Base-by-base conservation (phyloP, 2,329 filamentous ascomycete species). In the Madurella fahalii region DNA sequence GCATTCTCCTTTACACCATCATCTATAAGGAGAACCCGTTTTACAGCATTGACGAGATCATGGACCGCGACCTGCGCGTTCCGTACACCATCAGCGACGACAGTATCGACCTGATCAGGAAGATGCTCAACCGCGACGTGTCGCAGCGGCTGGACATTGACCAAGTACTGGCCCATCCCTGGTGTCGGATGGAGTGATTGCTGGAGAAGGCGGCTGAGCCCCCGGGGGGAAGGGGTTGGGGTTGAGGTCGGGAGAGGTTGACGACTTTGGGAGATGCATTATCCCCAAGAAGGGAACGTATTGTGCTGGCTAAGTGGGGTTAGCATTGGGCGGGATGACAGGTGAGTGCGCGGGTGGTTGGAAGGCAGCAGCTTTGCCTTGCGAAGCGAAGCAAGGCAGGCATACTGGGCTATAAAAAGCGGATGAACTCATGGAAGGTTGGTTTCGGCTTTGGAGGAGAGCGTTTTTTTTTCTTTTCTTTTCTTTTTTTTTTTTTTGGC, bases 1-100 rank as follows among this genome's bases (percentile, higher is more conserved):
- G 94, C 20, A 97, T 99, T 66, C 81, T 99, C 25, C 83, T 99
- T 13, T 99, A 99, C 76, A 99, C 94, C 30, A 96, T 99, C 67
- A 88, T 97, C 67, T 99, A 99, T 80, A 99, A 97, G 74, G 94
- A 99, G 74, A 99, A 99, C 68, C 93, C 94, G 0, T 99, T 96
- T 72, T 97, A 97, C 79, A 95, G 89, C 72, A 94, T 97, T 66
- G 94, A 99, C 71, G 94, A 99, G 77, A 99, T 99, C 67, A 95
- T 97, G 83, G 94, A 99, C 69, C 92, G 93, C 66, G 93, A 96
- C 64, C 77, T 99, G 56, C 84, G 94, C 46, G 86, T 99, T 30
- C 94, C 94, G 0, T 96, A 89, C 69, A 82, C 87, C 34, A 84
- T 93, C 75, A 91, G 90, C 70, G 91, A 96, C 61, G 87, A 92